Base-by-base conservation (phyloP, 257 asterid species). In the Jacaranda copaia region DNA sequence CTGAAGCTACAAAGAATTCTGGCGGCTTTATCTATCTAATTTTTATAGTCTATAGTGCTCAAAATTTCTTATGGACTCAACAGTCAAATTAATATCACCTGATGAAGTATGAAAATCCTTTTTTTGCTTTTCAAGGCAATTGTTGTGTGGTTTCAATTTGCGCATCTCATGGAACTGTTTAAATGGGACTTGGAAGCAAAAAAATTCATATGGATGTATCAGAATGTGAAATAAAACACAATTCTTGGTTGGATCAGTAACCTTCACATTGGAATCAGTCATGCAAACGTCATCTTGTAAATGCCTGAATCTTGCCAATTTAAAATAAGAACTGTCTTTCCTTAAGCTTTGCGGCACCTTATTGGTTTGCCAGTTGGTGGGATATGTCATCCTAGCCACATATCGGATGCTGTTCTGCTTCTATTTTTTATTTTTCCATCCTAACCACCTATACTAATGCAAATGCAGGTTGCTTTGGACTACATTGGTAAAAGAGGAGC, bases 401-500 rank as follows among this genome's bases (percentile, higher is more conserved):
- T 57, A 14, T 61, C 0, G 38, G 51, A 53, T 55, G 70, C 25
- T 45, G 32, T 25, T 25, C 32, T 67, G 36, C 15, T 38, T 51
- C 7, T 52, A 11, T 12, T n/a, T 56, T 11, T 78, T 16, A 4
- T 6, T 11, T 40, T 6, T 4, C 8, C 45, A 1, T 40, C 3
- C 0, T 4, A 40, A 7, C 45, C 8, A 7, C 5, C 5, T 40
- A 0, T 4, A 40, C 25, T 15, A 16, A 6, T 55, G 4, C 20
- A 18, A 63, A 76, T 82, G 81, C 86, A 94, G 99, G 99, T 95
- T 77, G 99, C 99, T 77, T 87, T 95, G 78, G 99, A 95, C 42
- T 95, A 95, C 86, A 95, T 95, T 61, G 98, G 99, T 45, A 95
- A 95, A 78, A 87, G 99, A 95, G 99, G 98, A 81, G 89, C 98